These are phyloP conservation scores for Microdochium paspali DNA, from an alignment of 2,329 filamentous ascomycete genomes.

Conservation along the genomic window DNA sequence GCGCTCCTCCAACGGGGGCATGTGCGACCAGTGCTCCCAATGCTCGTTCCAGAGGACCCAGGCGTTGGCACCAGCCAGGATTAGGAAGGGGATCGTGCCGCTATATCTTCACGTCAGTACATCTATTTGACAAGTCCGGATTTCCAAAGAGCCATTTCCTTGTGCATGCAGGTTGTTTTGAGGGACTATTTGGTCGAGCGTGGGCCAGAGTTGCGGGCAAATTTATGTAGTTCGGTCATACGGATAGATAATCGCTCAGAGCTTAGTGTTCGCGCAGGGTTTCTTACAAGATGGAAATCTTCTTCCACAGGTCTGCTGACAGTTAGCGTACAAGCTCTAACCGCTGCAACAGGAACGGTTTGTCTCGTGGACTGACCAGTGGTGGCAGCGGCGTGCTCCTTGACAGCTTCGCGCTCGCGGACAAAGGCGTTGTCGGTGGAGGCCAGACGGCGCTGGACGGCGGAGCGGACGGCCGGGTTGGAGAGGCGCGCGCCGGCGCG, in stretches of 20 bases:
- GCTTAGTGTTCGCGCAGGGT: constrained; percentile 4
- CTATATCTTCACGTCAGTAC: constrained; percentile 30
- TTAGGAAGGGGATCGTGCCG: constrained; percentile 63
- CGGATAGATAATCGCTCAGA: constrained; percentile 3
- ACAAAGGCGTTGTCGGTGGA: constrained; percentile 87
- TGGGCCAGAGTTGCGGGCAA: background rate
- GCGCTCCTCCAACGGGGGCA: constrained; percentile 81
- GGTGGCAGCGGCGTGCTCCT: constrained; percentile 78
- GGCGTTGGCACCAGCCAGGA: constrained; percentile 69
- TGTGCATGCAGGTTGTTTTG: background rate
- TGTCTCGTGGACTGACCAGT: constrained; percentile 53
- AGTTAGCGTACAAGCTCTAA: constrained; percentile 19
- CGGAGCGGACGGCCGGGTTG: constrained; percentile 40
- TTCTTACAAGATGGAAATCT: constrained; percentile 90
- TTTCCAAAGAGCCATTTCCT: no score
- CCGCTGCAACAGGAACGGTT: background rate
- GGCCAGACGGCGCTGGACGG: constrained; percentile 62
- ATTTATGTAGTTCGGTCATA: background rate
- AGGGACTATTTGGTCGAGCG: no score
- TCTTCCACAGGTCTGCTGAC: constrained; percentile 77
- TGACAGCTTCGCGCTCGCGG: constrained; percentile 81
- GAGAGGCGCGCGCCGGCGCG: constrained; percentile 54
- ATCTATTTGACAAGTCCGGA: background rate
- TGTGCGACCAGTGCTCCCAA: constrained; percentile 90
- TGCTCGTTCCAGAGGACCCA: constrained; percentile 90